A percentile compares a stretch with the other conserved stretches of the same genome.
Conservation (phyloP, 2,329 filamentous ascomycete genomes). For the Cryphonectria carpinicola region DNA sequence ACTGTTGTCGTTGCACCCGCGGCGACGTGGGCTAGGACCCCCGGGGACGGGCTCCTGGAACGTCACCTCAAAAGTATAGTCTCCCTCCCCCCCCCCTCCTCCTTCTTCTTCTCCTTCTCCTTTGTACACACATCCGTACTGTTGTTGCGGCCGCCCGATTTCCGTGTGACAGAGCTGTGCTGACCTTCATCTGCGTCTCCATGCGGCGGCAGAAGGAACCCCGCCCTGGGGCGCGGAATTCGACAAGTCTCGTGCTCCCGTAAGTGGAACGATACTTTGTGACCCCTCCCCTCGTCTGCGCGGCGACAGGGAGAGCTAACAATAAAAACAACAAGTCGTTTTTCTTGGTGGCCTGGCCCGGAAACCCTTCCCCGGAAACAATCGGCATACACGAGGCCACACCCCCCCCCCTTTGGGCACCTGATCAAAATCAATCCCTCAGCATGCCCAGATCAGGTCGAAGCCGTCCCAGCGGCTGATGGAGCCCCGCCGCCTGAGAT, state of each 20-base stretch:
- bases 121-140: neutral
- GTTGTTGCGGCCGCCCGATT: neutral
- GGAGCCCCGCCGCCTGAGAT: conserved; percentile 19
- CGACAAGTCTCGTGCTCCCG: conserved; percentile 16
- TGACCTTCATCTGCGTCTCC: conserved; percentile 10
- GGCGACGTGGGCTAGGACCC: neutral
- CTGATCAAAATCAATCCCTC: conserved; percentile 17
- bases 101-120: neutral
- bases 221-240: neutral
- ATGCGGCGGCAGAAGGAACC: conserved; percentile 1
- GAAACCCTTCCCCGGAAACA: conserved; percentile 13
- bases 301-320: conserved; percentile 11
- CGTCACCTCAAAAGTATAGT: neutral
- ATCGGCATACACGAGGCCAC: conserved; percentile 6
- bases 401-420: neutral
- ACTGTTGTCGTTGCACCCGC: neutral
- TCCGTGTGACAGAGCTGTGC: conserved; percentile 14
- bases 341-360: conserved; percentile 1
- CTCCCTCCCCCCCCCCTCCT: neutral
- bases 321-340: conserved; percentile 5
- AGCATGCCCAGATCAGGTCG: conserved; percentile 10
- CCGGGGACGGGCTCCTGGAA: neutral
- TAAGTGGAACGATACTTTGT: conserved; percentile 10
- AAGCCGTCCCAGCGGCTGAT: conserved; percentile 19
- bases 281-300: conserved; percentile 18